Conservation (phyloP, 2,329 filamentous ascomycete genomes). For the Trichophyton rubrum region DNA sequence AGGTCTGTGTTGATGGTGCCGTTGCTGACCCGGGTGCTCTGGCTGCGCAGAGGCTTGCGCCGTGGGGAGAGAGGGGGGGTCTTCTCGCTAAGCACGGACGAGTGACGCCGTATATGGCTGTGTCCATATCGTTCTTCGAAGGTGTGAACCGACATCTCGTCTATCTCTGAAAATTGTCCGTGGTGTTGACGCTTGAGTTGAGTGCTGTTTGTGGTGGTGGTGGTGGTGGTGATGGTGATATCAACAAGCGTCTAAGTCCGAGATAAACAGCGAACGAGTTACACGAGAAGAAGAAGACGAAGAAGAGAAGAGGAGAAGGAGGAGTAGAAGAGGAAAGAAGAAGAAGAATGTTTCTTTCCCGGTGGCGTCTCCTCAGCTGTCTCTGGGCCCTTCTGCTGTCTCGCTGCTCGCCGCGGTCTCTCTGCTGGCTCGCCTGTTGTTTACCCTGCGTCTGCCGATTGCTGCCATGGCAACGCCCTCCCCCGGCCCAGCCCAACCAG, state of each 20-base stretch:
- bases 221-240: no score
- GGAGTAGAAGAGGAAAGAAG: neutral
- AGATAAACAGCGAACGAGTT: neutral
- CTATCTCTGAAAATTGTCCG: neutral
- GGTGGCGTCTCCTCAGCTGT: neutral
- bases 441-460: neutral
- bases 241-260: neutral
- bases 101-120: constrained; percentile 47
- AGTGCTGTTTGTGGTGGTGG: no score
- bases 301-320: neutral
- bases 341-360: neutral
- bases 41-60: constrained; percentile 39
- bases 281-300: neutral
- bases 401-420: no score
- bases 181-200: neutral
- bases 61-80: constrained; percentile 31
- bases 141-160: constrained; percentile 11
- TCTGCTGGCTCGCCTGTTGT: neutral
- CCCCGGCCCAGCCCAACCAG: neutral
- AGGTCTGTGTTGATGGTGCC: constrained; percentile 78
- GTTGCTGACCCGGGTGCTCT: constrained; percentile 63
- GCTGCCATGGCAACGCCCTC: constrained; percentile 28
- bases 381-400: neutral
- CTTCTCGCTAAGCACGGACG: constrained; percentile 31
- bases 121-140: constrained; percentile 12